A percentile compares a stretch with the other conserved stretches of the same genome.
These are phyloP conservation scores for Globisporangium apiculatum DNA, from an alignment of 352 stramenopile genomes.

Conservation along the genomic window DNA sequence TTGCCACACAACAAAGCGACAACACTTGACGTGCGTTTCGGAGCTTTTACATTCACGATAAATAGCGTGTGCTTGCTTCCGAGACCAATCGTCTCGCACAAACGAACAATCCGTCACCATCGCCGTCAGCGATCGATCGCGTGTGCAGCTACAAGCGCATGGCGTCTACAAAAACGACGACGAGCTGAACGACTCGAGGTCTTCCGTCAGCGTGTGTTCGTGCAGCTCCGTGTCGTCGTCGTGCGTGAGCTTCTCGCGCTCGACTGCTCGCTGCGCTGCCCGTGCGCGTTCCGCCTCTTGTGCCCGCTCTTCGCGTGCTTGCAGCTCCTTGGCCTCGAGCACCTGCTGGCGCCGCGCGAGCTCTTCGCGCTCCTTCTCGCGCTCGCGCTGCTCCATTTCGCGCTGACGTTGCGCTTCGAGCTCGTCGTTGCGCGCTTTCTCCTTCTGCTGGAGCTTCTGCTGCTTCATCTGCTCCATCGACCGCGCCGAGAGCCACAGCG, in stretches of 20 bases:
- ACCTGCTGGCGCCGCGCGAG: slow-evolving; percentile 53
- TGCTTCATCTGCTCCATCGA: slow-evolving; percentile 87
- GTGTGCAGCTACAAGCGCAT: too few relatives aligned
- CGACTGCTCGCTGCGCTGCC: slow-evolving; percentile 41
- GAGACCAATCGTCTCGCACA: too few relatives aligned
- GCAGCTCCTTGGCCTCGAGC: slow-evolving; percentile 52
- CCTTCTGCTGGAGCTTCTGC: slow-evolving; percentile 82
- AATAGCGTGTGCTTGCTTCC: too few relatives aligned
- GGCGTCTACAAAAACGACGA: slow-evolving; percentile 77
- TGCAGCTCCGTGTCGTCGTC: slow-evolving; percentile 64
- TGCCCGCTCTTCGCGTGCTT: slow-evolving; percentile 41
- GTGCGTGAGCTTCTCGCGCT: slow-evolving; percentile 57
- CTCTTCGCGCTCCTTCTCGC: slow-evolving; percentile 53
- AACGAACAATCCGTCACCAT: too few relatives aligned
- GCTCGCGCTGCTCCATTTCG: slow-evolving; percentile 55
- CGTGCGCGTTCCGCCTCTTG: slow-evolving; percentile 54
- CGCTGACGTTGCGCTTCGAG: slow-evolving; percentile 57
- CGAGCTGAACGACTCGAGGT: slow-evolving; percentile 83
- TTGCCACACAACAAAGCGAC: too few relatives aligned
- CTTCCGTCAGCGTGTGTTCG: slow-evolving; percentile 65
- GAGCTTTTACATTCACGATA: too few relatives aligned
- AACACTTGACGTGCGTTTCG: too few relatives aligned
- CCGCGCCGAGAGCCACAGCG: slow-evolving; percentile 73
- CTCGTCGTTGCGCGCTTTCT: slow-evolving; percentile 65
- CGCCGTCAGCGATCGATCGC: too few relatives aligned